A percentile compares a stretch with the other conserved stretches of the same genome.
phyloP scores from a whole-genome alignment of 2,329 filamentous ascomycete genomes.

The Xylogone sp. region DNA sequence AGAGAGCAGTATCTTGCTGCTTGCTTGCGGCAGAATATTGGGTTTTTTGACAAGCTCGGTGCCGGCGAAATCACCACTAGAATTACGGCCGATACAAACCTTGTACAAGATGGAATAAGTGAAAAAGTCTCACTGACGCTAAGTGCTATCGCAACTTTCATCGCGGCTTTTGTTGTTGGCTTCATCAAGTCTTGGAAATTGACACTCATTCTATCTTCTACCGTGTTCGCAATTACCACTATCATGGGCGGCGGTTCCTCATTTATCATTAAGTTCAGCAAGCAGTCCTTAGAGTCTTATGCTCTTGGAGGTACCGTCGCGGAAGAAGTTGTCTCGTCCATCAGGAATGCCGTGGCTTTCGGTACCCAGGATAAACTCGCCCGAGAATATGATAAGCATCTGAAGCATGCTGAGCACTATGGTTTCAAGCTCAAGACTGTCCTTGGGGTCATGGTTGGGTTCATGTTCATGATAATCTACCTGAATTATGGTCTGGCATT shows the following conservation, averaged over 20 bases:
- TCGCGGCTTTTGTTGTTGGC: constrained; percentile 85
- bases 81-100: constrained; percentile 90
- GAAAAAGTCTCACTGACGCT: constrained; percentile 82
- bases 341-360: constrained; percentile 89
- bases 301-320: constrained; percentile 82
- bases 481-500: constrained; percentile 85
- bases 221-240: constrained; percentile 73
- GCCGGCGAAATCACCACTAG: constrained; percentile 91
- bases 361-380: constrained; percentile 92
- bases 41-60: constrained; percentile 88
- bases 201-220: constrained; percentile 80
- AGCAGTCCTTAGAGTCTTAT: constrained; percentile 73
- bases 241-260: constrained; percentile 70
- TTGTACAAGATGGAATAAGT: constrained; percentile 90
- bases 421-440: constrained; percentile 73
- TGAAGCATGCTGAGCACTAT: constrained; percentile 68
- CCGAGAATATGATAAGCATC: constrained; percentile 74
- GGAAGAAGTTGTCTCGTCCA: constrained; percentile 91
- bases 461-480: constrained; percentile 81
- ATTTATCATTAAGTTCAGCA: constrained; percentile 79
- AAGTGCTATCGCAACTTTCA: constrained; percentile 74
- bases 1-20: constrained; percentile 79
- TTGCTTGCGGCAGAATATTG: constrained; percentile 85
- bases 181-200: constrained; percentile 93
- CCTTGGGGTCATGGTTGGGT: constrained; percentile 74